Percentiles rank a stretch among this genome's conserved stretches.
Conservation (phyloP, 1,284 basidiomycete genomes). For the Exobasidium rhododendri region DNA sequence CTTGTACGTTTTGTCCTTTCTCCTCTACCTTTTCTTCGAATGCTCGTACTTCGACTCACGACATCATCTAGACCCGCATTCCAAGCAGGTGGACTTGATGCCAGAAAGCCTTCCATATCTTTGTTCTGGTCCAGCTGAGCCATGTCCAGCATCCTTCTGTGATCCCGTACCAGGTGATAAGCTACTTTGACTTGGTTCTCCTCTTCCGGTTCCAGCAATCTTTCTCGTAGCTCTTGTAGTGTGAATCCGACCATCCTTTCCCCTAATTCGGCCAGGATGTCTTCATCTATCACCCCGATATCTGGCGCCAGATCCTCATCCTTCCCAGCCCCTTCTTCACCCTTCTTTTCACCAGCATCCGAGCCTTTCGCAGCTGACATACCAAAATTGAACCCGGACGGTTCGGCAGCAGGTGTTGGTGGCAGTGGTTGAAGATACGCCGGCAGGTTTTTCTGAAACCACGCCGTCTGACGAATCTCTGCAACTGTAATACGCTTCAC, state of each 20-base stretch:
- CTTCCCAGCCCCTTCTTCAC: neutral
- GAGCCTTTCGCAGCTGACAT: conserved; percentile 21
- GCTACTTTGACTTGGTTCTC: conserved; percentile 89
- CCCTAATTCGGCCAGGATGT: conserved; percentile 79
- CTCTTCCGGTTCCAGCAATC: conserved; percentile 76
- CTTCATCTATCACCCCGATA: conserved; percentile 82
- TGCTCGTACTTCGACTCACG: conserved; percentile 34
- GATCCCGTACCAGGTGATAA: conserved; percentile 87
- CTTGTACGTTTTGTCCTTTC: conserved; percentile 21
- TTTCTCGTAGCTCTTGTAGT: conserved; percentile 79
- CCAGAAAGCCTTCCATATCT: conserved; percentile 58
- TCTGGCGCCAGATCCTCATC: conserved; percentile 36
- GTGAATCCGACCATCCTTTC: conserved; percentile 72
- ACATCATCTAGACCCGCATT: conserved; percentile 57
- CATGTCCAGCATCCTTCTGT: conserved; percentile 77
- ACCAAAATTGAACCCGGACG: conserved; percentile 60
- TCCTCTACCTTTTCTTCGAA: conserved; percentile 13
- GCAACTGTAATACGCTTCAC: conserved; percentile 53
- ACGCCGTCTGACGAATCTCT: conserved; percentile 50
- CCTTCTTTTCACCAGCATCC: neutral
- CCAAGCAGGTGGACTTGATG: conserved; percentile 60
- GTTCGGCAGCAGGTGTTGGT: conserved; percentile 62
- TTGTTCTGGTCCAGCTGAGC: conserved; percentile 28
- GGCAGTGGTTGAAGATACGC: conserved; percentile 66
- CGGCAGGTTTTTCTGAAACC: conserved; percentile 52